Base-by-base conservation (phyloP, 257 asterid genomes). In the Ilex aquifolium region DNA sequence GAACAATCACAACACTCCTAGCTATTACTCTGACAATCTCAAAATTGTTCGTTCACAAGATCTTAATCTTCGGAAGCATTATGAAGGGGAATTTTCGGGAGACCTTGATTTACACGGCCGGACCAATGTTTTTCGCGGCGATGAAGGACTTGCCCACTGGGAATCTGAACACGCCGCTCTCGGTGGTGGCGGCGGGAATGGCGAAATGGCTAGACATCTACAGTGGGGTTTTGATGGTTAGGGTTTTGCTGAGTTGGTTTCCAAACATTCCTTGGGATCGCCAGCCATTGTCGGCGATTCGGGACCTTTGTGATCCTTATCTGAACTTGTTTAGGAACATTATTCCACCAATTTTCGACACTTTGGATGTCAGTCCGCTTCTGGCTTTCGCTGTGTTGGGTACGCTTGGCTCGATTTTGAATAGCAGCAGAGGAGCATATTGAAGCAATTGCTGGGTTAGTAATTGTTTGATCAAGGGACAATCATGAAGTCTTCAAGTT, bases 221-320 rank as follows among this genome's bases (percentile, higher is more conserved):
- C 75, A 81, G 92, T 39, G 90, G 88, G 77, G 87, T 91, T 71
- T 72, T 91, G 82, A 81, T 87, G 95, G 88, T 91, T 61, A 68
- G 98, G 72, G 95, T 84, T 70, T 71, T 91, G 82, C 75, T 91
- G 64, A 91, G 95, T 36, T 91, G 98, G 98, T 91, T 91, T 55
- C 98, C 98, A 5, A 91, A 91, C 69, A 86, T 91, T 48, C 98
- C 95, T 0, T 92, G 99, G 99, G 99, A 89, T 8, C 74, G 84
- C 60, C 99, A 89, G 80, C 99, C 99, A 11, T 65, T 92, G 32
- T 82, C 94, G 5, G 97, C 99, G 0, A 84, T 92, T 60, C 76
- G 91, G 86, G 99, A 92, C 56, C 83, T 92, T 61, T 92, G 99
- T 75, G 99, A 92, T 81, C 97, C 97, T 6, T 92, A 87, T 75